Evolutionary conservation across 257 asterid species (phyloP), one percentile per base, ranked within the genome.

Genomic region (Ehretia macrophylla): DNA sequence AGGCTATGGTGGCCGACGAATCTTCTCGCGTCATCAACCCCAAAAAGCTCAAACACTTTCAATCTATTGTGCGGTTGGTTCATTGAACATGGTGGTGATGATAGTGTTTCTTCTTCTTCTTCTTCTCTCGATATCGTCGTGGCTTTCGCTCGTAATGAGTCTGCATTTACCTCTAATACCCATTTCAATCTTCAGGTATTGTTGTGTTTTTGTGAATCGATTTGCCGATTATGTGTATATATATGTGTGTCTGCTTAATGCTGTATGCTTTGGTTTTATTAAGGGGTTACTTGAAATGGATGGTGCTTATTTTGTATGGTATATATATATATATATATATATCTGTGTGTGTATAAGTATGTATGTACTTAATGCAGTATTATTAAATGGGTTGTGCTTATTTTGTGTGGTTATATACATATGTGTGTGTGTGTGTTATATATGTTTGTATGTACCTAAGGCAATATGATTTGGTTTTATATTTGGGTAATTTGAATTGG

Each of bases 1-100:
- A 79, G 98, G 90, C 71, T 92, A 21, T 92, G 98, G 98, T 92
- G 97, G 97, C 98, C 98, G 32, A 61, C 57, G 48, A 58, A 79
- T 77, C 76, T 86, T 27, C 63, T 69, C 18, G 74, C 86, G 58
- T 49, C 81, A 66, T 62, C 69, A 51, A 57, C 53, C 21, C 54
- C 47, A 10, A 42, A 2, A 10, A 42, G 16, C 47, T 42, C 47
- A 4, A 42, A 56, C 37, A 44, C 71, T 51, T 70, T 70, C 68
- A 71, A 63, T 68, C 81, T 79, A 68, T 68, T 88, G 55, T 88
- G 88, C 35, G 98, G 98, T 50, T 92, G 98, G 95, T 79, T 71
- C 68, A 19, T 88, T 6, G 35, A 27, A 1, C 3, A 27, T 27
- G 35, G 35, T 27, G 35, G 3, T 27, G 35, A 27, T 27, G 35